Evolutionary conservation across 2,329 filamentous ascomycete genomes (phyloP), one percentile per base, ranked within the genome.

Genomic region (Mariannaea sp.): DNA sequence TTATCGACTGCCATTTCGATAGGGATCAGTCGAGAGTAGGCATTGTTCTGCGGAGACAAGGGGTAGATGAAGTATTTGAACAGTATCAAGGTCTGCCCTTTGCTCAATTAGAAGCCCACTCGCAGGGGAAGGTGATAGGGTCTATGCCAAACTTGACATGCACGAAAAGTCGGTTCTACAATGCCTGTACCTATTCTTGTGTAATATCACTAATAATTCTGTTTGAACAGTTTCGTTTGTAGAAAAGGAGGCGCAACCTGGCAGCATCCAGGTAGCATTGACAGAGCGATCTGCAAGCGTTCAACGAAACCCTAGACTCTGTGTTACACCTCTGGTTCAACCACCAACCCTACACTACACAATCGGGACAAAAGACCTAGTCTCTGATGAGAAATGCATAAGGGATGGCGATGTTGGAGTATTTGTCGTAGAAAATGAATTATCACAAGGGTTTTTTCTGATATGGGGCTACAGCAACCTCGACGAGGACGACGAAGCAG

Each of bases 261-360:
- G 45, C 12, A 48, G 51, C 26, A 26, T 54, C 10, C 51, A 54
- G 29, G 51, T 54, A 4, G 51, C 51, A 27, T 45, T 54, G 35
- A 54, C 51, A 33, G 51, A 54, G 44, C 39, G 38, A 14, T 54
- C 44, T 35, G 44, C 51, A 24, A 45, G 39, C 8, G 40, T 48
- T 10, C 44, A 33, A 16, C 39, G 44, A 7, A 54, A 29, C 40
- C 51, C 51, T 4, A 44, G 27, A 10, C 39, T 54, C 8, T 54
- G 32, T 42, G 45, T 54, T 26, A 54, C 45, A 16, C 51, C 51
- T 4, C 32, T 54, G 39, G 45, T 54, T 8, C 51, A 54, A 19
- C 51, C 51, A 7, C 51, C 51, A 20, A 54, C 45, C 19, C 14
- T 54, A 24, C 51, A 54, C 45, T 54, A 54, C n/a, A 54, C 45